phyloP scores from a whole-genome alignment of 2,329 filamentous ascomycete genomes.

The Pezicula radicicola region DNA sequence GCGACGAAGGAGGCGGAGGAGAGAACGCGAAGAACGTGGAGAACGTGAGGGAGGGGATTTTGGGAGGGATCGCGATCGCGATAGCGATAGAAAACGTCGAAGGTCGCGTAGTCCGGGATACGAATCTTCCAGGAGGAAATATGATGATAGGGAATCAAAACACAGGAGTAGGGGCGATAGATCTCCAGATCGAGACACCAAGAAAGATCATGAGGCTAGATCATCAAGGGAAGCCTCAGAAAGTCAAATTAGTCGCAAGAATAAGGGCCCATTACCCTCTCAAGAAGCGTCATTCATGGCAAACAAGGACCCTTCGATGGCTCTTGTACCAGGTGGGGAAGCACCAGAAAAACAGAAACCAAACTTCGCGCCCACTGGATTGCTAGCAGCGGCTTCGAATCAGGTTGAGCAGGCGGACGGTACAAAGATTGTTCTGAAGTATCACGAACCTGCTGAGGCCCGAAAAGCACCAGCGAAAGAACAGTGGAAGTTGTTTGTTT shows the following conservation, averaged over 20 bases:
- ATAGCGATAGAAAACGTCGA: conserved; percentile 19
- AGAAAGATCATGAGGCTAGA: conserved; percentile 6
- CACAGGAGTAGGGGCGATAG: conserved; percentile 19
- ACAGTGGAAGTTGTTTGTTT: conserved; percentile 87
- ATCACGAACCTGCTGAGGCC: conserved; percentile 91
- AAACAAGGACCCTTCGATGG: conserved; percentile 36
- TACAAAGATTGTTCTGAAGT: conserved; percentile 80
- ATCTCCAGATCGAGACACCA: conserved; percentile 19
- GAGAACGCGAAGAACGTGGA: conserved; percentile 12
- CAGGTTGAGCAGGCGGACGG: conserved; percentile 68
- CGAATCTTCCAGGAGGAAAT: conserved; percentile 13
- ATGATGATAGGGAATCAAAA: conserved; percentile 20
- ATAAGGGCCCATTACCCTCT: conserved; percentile 52
- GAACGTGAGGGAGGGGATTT: conserved; percentile 5
- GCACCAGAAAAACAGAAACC: conserved; percentile 76
- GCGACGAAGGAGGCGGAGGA: conserved; percentile 18
- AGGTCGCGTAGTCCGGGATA: conserved; percentile 25
- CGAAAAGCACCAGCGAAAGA: conserved; percentile 79
- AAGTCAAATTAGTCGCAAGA: conserved; percentile 20
- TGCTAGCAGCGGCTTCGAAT: conserved; percentile 86
- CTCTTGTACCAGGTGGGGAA: conserved; percentile 26
- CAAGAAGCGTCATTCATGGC: conserved; percentile 59
- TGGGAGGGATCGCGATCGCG: conserved; percentile 15
- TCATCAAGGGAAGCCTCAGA: conserved; percentile 17
- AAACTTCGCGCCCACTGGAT: conserved; percentile 78